These are phyloP conservation scores for Colletotrichum paranaense DNA, from an alignment of 2,329 filamentous ascomycete genomes.

Conservation along the genomic window DNA sequence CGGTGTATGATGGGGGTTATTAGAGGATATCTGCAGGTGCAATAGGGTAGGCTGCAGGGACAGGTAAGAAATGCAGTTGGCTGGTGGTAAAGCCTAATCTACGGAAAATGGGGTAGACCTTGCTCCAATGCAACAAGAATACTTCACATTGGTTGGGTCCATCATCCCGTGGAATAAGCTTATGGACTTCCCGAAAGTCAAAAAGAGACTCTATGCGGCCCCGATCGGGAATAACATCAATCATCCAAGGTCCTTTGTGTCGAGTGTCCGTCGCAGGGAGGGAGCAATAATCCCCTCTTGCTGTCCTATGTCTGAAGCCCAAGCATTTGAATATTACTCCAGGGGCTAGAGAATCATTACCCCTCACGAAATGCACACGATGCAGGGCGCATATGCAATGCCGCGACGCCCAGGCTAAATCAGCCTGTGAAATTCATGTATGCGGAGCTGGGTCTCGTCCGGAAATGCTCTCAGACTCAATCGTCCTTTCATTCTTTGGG, in stretches of 20 bases:
- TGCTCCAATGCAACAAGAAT: neutral
- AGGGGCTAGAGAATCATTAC: neutral
- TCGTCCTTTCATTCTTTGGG: neutral
- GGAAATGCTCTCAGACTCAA: neutral
- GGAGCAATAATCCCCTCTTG: neutral
- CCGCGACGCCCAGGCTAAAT: neutral
- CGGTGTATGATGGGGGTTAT: neutral
- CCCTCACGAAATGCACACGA: neutral
- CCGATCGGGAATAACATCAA: neutral
- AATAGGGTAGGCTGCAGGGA: neutral
- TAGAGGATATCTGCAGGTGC: neutral
- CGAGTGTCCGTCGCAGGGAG: no score
- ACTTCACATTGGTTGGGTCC: neutral
- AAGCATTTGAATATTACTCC: neutral
- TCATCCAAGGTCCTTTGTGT: neutral
- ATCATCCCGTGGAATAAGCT: conserved; percentile 1
- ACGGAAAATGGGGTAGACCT: neutral
- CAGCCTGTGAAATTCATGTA: neutral
- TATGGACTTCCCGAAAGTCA: conserved; percentile 8
- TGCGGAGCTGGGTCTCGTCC: neutral
- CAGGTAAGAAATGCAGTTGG: neutral
- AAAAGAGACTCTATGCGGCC: neutral
- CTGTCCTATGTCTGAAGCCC: no score
- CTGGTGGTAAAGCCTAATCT: no score
- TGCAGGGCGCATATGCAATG: neutral